A percentile compares a stretch with the other conserved stretches of the same genome.
phyloP scores from a whole-genome alignment of 1,139 yeast species.

The Candida glucosophila region DNA sequence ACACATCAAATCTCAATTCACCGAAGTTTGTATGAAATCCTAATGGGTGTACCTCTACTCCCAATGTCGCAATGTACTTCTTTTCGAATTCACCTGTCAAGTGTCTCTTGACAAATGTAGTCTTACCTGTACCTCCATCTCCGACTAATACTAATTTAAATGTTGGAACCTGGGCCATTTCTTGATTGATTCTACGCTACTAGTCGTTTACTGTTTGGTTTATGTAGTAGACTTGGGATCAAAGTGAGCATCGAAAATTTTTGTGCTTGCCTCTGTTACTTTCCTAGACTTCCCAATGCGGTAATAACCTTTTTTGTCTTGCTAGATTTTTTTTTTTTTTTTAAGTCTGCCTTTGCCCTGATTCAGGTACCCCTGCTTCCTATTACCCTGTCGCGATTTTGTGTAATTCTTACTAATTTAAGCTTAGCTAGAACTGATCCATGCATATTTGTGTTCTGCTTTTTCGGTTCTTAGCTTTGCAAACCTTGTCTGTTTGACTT shows the following conservation, averaged over 20 bases:
- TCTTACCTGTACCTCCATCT: constrained; percentile 99
- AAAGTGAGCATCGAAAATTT: constrained; percentile 6
- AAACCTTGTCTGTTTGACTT: no score
- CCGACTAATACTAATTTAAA: constrained; percentile 98
- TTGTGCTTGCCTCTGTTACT: constrained; percentile 1
- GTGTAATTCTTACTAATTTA: no score
- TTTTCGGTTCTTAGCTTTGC: no score
- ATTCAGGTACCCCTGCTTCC: no score
- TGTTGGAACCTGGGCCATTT: constrained; percentile 80
- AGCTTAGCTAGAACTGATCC: no score
- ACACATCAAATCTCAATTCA: constrained; percentile 96
- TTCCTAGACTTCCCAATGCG: constrained; percentile 3
- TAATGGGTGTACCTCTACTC: constrained; percentile 98
- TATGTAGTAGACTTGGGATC: no score
- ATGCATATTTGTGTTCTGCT: no score
- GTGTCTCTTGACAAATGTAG: constrained; percentile 99
- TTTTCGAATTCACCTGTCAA: constrained; percentile 99
- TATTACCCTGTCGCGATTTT: no score
- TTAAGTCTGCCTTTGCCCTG: no score
- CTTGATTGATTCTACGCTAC: constrained; percentile 7
- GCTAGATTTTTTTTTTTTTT: no score
- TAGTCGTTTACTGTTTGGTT: not conserved
- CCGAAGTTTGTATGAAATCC: constrained; percentile 98
- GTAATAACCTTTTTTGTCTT: constrained; percentile 3
- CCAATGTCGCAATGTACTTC: constrained; percentile 97